Percentiles rank a stretch among this genome's conserved stretches.
Evolutionary conservation across 2,329 filamentous ascomycete species (phyloP).

Genomic region (Talaromyces sp.): DNA sequence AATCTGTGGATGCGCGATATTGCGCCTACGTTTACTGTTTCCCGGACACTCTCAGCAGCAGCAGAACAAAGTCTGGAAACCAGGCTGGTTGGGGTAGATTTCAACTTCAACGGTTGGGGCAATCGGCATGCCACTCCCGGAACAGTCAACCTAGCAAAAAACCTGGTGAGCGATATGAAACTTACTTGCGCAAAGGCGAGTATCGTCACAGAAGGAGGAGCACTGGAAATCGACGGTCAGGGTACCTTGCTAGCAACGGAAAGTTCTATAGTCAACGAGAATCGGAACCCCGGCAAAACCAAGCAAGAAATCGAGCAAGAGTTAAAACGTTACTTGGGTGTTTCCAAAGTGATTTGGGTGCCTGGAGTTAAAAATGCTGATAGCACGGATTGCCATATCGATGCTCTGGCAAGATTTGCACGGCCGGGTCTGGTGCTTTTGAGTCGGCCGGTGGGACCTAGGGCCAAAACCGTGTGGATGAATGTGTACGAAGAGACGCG

Average conservation of each 20-base stretch:
- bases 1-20: neutral
- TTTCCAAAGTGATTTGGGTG: slow-evolving; percentile 28
- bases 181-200: neutral
- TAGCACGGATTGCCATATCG: slow-evolving; percentile 29
- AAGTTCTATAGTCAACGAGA: slow-evolving; percentile 25
- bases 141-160: slow-evolving; percentile 7
- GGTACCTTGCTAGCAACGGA: slow-evolving; percentile 29
- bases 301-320: slow-evolving; percentile 20
- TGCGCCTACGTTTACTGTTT: neutral
- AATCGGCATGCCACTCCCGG: neutral
- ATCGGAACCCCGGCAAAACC: slow-evolving; percentile 22
- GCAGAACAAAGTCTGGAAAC: neutral
- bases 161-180: neutral
- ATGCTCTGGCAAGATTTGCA: slow-evolving; percentile 24
- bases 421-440: slow-evolving; percentile 22
- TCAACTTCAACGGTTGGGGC: neutral
- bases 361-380: slow-evolving; percentile 24
- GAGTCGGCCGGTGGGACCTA: slow-evolving; percentile 16
- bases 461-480: slow-evolving; percentile 14
- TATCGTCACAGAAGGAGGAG: slow-evolving; percentile 25
- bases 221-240: slow-evolving; percentile 28
- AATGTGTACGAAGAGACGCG: slow-evolving; percentile 22
- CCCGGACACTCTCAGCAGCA: neutral
- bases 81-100: neutral
- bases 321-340: slow-evolving; percentile 20